Evolutionary conservation across 192 early-diverging fungal genomes (phyloP).

Genomic region (Bifiguratus adelaidae): DNA sequence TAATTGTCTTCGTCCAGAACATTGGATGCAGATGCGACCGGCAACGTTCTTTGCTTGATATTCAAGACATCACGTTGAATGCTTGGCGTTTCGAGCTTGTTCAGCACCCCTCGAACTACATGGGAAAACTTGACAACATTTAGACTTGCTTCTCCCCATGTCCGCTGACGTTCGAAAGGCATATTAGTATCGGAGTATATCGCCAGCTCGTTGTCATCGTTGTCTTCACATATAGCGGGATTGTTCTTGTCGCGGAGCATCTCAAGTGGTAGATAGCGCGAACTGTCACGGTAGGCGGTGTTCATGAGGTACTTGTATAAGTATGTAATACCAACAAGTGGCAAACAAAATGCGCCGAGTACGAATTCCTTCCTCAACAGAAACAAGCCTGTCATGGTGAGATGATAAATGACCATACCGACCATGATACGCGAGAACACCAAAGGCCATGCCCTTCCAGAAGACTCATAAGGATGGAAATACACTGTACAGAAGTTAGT

Average conservation of each 20-base stretch:
- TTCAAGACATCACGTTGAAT: neutral
- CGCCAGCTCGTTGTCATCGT: neutral
- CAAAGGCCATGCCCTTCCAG: conserved; percentile 61
- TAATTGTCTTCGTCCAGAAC: conserved; percentile 52
- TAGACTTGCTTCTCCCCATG: neutral
- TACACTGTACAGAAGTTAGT: conserved; percentile 32
- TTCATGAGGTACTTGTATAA: conserved; percentile 33
- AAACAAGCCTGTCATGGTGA: conserved; percentile 52
- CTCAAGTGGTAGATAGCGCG: conserved; percentile 33
- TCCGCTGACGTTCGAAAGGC: neutral
- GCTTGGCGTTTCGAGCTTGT: neutral
- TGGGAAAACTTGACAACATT: neutral
- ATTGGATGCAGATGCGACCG: no score
- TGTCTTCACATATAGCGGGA: neutral
- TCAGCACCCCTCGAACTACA: neutral
- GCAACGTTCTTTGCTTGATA: neutral
- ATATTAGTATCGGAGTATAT: neutral
- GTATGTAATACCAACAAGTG: conserved; percentile 32
- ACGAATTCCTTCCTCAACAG: conserved; percentile 35
- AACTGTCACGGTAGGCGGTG: conserved; percentile 22
- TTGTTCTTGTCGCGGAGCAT: conserved; percentile 15
- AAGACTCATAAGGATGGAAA: conserved; percentile 63
- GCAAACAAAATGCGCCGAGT: conserved; percentile 24
- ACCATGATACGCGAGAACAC: conserved; percentile 58
- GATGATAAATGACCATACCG: conserved; percentile 53